phyloP scores from a whole-genome alignment of 148 eudicot species.

The Fallopia convolvulus region DNA sequence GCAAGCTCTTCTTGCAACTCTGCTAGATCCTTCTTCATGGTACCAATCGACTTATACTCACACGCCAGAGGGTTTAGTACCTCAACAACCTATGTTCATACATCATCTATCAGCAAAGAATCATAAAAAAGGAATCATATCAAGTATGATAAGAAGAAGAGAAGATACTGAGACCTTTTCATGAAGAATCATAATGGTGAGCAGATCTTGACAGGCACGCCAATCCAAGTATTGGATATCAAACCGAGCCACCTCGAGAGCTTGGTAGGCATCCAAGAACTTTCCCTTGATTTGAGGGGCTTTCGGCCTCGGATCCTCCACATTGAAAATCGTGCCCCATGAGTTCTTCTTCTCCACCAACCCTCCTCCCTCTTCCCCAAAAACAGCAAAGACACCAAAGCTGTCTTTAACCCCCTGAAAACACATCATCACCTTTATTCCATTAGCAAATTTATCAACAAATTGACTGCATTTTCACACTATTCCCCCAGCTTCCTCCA shows the following conservation, averaged over 20 bases:
- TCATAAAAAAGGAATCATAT: background rate
- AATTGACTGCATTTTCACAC: slow-evolving; percentile 1
- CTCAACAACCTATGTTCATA: slow-evolving; percentile 66
- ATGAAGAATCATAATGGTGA: slow-evolving; percentile 82
- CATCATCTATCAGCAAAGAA: background rate
- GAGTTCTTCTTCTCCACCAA: slow-evolving; percentile 50
- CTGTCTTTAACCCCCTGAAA: slow-evolving; percentile 51
- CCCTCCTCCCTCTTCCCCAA: slow-evolving; percentile 63
- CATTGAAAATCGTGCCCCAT: slow-evolving; percentile 70
- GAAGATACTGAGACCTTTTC: slow-evolving; percentile 71
- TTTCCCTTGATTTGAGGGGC: slow-evolving; percentile 62
- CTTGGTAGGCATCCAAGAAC: slow-evolving; percentile 75
- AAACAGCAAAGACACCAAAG: slow-evolving; percentile 58
- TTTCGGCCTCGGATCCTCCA: slow-evolving; percentile 75
- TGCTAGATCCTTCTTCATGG: slow-evolving; percentile 80
- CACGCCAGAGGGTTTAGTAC: slow-evolving; percentile 91
- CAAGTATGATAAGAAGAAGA: background rate
- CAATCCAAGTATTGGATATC: slow-evolving; percentile 93
- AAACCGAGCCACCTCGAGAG: slow-evolving; percentile 75
- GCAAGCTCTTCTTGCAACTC: slow-evolving; percentile 78
- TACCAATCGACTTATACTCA: slow-evolving; percentile 80
- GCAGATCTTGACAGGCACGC: slow-evolving; percentile 95
- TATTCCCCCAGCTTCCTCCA: background rate
- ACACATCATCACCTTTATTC: background rate
- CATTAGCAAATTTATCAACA: slow-evolving; percentile 4